Evolutionary conservation across 1,284 basidiomycete genomes (phyloP), one percentile per base, ranked within the genome.

Genomic region (Ceratobasidium sp.): DNA sequence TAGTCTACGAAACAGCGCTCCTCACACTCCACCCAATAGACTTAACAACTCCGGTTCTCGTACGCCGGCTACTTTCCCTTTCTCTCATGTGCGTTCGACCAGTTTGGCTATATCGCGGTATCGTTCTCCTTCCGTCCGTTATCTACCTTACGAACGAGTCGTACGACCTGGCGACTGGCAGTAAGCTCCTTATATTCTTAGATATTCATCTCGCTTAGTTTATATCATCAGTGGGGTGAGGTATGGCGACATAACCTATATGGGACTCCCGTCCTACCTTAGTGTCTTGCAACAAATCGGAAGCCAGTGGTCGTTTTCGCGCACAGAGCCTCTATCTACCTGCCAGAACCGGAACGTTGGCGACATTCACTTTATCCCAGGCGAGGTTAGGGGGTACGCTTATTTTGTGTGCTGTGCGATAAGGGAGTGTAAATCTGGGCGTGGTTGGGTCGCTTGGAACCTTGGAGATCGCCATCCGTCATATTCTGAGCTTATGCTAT

Each of bases 301-400:
- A 23, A 26, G 54, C 54, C 54, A 56, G 23, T 56, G 54, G 54
- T 56, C 54, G 20, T 56, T 56, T 23, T 56, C 54, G 54, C 54
- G 23, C n/a, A 56, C 54, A 2, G n/a, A 10, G 20, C 54, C 54
- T 23, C 7, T 10, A 23, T 56, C 54, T 56, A 23, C 20, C n/a
- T 56, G 54, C 6, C 54, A 26, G 9, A 56, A 56, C 7, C 54
- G 54, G n/a, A n/a, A 23, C 5, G 12, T 56, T 26, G 54, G 54
- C 20, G 54, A 56, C 12, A 56, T 56, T 23, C 54, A 56, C 12
- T 56, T 56, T 23, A 28, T 23, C n/a, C 54, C 54, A 10, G 54
- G 54, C 12, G 54, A 56, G 23, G 23, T 56, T 26, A 26, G 23
- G 23, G 54, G 54, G 7, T 56, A 56, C n/a, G 5, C 54, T 6